These are phyloP conservation scores for Saturnispora sanitii DNA, from an alignment of 805 yeast species.

Conservation along the genomic window DNA sequence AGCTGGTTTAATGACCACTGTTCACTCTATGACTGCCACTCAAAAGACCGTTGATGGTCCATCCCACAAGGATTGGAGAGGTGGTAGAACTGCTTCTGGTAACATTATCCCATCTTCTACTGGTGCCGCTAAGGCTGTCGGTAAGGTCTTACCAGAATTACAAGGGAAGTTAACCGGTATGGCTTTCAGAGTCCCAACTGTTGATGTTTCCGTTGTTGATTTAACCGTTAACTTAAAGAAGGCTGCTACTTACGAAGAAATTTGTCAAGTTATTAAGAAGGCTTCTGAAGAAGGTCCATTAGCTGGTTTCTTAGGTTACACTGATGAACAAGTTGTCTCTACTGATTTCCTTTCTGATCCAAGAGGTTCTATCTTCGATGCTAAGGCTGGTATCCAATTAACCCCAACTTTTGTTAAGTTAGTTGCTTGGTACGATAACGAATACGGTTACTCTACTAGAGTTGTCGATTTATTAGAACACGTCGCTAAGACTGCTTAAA, in stretches of 20 bases:
- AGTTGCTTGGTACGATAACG: slow-evolving; percentile 93
- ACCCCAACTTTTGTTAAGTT: slow-evolving; percentile 86
- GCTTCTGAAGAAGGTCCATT: slow-evolving; percentile 62
- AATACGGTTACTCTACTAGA: slow-evolving; percentile 93
- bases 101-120: slow-evolving; percentile 93
- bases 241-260: slow-evolving; percentile 73
- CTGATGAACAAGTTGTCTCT: slow-evolving; percentile 88
- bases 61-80: slow-evolving; percentile 97
- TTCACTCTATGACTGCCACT: slow-evolving; percentile 92
- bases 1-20: slow-evolving; percentile 93
- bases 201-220: slow-evolving; percentile 89
- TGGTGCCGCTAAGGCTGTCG: slow-evolving; percentile 97
- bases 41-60: slow-evolving; percentile 97
- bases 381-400: slow-evolving; percentile 81
- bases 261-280: slow-evolving; percentile 64
- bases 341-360: slow-evolving; percentile 78
- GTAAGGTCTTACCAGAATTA: slow-evolving; percentile 85
- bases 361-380: slow-evolving; percentile 84
- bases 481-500: slow-evolving; percentile 47
- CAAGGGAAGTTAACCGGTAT: slow-evolving; percentile 92
- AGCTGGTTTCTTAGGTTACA: slow-evolving; percentile 81
- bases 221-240: slow-evolving; percentile 75
- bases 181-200: slow-evolving; percentile 90
- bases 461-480: slow-evolving; percentile 82
- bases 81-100: slow-evolving; percentile 94